Evolutionary conservation across 192 early-diverging fungal species (phyloP), one percentile per base, ranked within the genome.

Genomic region (Geosiphon pyriformis): DNA sequence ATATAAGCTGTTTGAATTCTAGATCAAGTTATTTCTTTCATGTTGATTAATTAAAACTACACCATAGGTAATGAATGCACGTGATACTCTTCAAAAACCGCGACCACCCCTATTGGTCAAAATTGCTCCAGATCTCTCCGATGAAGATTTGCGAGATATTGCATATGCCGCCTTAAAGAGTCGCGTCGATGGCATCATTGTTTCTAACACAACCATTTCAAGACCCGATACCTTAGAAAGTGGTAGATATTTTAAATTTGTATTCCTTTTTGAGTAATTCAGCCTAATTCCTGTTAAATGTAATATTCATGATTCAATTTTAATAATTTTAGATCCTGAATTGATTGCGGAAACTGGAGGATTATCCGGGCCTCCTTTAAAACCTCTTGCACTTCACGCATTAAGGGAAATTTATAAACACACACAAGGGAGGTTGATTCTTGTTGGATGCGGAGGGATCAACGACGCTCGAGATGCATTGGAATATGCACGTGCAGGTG

Each of bases 391-490:
- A n/a, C 79, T 96, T 49, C 68, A 65, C 6, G 82, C 91, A 27
- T 77, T 94, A n/a, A 74, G 78, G 27, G 70, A 81, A 42, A 87
- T 95, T 71, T 92, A 93, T 70, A 68, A 76, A 33, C 78, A 90
- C 62, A 95, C 92, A 3, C 70, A 80, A 31, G 91, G 91, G 18
- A 67, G 68, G 27, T 79, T 94, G 6, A 89, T 90, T 1, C 84
- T 96, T 37, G 86, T 96, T 57, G 94, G 93, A 2, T 94, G 93
- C 71, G 94, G 94, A 31, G 94, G 94, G 53, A 86, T 96, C 60
- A 62, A 71, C 20, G 78, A 77, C 32, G 94, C 83, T 7, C 80
- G 85, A 29, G 93, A 96, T 66, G 93, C 87, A 1, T 50, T 96
- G 25, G 84, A 79, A 22, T 93, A 87, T 73, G 90, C 82, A n/a